A percentile compares a stretch with the other conserved stretches of the same genome.
Evolutionary conservation across 1,284 basidiomycete species (phyloP).

Genomic region (Marasmius oreades): DNA sequence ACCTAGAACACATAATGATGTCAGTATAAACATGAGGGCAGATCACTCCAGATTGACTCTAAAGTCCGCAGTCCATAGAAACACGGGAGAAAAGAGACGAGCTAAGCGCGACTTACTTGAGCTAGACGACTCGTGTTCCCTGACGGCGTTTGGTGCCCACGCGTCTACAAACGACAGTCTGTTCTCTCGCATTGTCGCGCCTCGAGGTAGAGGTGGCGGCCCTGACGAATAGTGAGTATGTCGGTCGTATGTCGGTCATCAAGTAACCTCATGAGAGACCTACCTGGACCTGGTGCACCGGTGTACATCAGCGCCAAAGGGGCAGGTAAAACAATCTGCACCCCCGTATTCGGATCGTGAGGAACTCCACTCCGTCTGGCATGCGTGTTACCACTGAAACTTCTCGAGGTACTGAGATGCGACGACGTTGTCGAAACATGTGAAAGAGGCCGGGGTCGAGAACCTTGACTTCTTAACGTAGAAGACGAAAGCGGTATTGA

Average conservation of each 20-base stretch:
- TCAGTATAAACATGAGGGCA: not conserved
- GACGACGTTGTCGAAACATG: not conserved
- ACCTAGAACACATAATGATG: not conserved
- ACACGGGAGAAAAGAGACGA: no score
- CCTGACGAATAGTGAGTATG: not conserved
- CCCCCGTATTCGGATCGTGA: not conserved
- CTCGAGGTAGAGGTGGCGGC: not conserved
- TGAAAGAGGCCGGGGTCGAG: not conserved
- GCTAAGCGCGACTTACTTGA: not conserved
- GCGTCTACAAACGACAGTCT: not conserved
- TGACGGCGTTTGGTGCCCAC: not conserved
- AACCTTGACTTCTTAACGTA: not conserved
- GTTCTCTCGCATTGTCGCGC: not conserved
- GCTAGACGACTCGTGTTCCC: not conserved
- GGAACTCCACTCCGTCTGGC: not conserved
- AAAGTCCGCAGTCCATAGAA: no score
- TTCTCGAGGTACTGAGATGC: not conserved
- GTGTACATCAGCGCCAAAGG: not conserved
- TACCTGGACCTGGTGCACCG: not conserved
- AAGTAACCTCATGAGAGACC: no score
- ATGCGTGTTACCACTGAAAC: not conserved
- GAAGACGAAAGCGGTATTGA: not conserved
- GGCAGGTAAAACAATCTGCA: slow-evolving; percentile 2
- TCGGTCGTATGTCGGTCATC: no score
- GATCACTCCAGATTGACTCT: no score